Percentiles rank a stretch among this genome's conserved stretches.
Evolutionary conservation across 768 basidiomycete genomes (phyloP).

Genomic region (Russula emetica): DNA sequence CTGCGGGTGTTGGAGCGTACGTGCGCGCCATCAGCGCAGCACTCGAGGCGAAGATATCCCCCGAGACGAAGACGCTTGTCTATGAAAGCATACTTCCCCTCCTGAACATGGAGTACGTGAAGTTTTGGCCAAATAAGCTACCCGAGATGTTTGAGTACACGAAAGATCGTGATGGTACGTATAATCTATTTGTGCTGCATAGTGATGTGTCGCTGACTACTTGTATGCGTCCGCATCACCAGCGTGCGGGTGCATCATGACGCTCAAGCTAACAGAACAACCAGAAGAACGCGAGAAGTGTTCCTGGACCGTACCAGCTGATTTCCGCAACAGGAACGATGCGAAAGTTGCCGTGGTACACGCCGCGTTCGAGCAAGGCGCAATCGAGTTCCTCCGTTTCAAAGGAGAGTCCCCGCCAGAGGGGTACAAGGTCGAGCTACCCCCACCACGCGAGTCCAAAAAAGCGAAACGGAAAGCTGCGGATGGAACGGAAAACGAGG

Average conservation of each 20-base stretch:
- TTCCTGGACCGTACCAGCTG: constrained; percentile 43
- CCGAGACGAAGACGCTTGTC: constrained; percentile 44
- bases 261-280: constrained; percentile 39
- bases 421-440: constrained; percentile 40
- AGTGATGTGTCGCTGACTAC: constrained; percentile 5
- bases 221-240: background rate
- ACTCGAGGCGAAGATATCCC: constrained; percentile 45
- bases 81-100: constrained; percentile 44
- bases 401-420: constrained; percentile 42
- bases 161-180: constrained; percentile 50
- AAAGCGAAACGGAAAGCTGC: constrained; percentile 28
- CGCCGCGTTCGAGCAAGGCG: constrained; percentile 51
- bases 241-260: constrained; percentile 57
- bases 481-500: constrained; percentile 7
- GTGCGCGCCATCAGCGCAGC: constrained; percentile 44
- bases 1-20: constrained; percentile 55
- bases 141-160: constrained; percentile 40
- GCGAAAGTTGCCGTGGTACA: constrained; percentile 56
- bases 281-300: constrained; percentile 37
- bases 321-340: constrained; percentile 56
- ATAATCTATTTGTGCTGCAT: constrained; percentile 13
- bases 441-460: constrained; percentile 21
- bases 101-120: constrained; percentile 44
- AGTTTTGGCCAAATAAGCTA: constrained; percentile 38
- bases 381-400: constrained; percentile 58